Conservation (phyloP, 1,284 basidiomycete species). For the Cutaneotrichosporon daszewskae region DNA sequence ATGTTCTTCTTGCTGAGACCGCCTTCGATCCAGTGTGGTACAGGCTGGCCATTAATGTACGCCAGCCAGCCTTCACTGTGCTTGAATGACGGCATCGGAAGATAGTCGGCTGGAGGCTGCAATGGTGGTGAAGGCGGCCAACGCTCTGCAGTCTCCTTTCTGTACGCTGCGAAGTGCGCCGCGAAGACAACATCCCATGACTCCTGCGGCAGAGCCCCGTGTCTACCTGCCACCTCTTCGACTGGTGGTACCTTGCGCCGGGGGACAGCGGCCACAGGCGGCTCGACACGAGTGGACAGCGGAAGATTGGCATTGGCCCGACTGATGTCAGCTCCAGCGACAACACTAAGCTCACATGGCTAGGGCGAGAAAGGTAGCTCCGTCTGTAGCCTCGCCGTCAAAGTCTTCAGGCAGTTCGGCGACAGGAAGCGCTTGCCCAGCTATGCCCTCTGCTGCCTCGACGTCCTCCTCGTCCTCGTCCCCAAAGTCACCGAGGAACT, state of each 20-base stretch:
- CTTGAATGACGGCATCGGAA: conserved; percentile 13
- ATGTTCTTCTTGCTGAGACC: conserved; percentile 1
- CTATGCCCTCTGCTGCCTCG: not conserved
- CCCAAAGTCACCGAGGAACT: no score
- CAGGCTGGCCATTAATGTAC: conserved; percentile 20
- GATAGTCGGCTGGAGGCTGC: conserved; percentile 18
- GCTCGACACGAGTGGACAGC: conserved; percentile 24
- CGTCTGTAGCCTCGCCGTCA: conserved; percentile 28
- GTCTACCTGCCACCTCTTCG: conserved; percentile 1
- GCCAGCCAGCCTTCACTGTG: conserved; percentile 9
- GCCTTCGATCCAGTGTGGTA: not conserved
- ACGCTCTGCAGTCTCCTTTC: no score
- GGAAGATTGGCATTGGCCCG: conserved; percentile 24
- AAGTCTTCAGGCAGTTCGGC: conserved; percentile 31
- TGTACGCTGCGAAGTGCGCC: conserved; percentile 26
- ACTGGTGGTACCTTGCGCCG: not conserved
- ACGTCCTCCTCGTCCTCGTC: conserved; percentile 8
- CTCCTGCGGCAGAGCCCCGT: conserved; percentile 27
- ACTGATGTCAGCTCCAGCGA: conserved; percentile 9
- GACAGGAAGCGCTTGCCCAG: conserved; percentile 29
- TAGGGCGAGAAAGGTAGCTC: conserved; percentile 36
- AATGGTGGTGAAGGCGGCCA: conserved; percentile 1
- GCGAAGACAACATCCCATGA: conserved; percentile 31
- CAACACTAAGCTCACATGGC: conserved; percentile 22
- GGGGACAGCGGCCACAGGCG: not conserved